Conservation (phyloP, 768 basidiomycete genomes). For the Mycena olivaceomarginata region DNA sequence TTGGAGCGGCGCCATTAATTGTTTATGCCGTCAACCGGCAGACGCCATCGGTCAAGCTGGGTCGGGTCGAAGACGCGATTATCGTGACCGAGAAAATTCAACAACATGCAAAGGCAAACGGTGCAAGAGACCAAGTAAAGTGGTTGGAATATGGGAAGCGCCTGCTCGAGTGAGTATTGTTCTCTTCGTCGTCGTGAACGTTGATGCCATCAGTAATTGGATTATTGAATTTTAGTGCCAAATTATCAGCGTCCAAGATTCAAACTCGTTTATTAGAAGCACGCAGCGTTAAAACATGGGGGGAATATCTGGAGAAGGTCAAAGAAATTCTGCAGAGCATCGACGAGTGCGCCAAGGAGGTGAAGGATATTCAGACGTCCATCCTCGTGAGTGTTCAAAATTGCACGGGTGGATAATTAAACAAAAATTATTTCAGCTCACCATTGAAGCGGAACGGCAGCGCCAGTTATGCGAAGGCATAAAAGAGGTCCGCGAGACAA, state of each 20-base stretch:
- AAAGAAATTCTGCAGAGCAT: constrained; percentile 6
- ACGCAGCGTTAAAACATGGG: neutral
- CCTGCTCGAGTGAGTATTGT: no score
- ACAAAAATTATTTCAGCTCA: neutral
- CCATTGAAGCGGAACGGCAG: constrained; percentile 1
- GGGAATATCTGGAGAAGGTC: neutral
- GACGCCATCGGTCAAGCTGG: no score
- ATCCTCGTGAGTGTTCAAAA: constrained; percentile 10
- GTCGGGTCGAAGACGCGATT: no score
- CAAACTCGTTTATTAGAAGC: neutral
- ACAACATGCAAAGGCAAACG: no score
- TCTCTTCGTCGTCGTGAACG: no score
- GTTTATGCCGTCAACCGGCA: no score
- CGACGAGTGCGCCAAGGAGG: constrained; percentile 9
- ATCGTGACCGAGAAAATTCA: no score
- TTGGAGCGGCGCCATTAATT: no score
- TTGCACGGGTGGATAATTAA: neutral
- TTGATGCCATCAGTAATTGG: no score
- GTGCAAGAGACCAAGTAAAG: no score
- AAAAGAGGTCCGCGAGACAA: neutral
- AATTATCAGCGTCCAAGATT: constrained; percentile 11
- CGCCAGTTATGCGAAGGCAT: neutral
- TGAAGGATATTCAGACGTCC: constrained; percentile 9
- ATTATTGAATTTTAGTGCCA: neutral
- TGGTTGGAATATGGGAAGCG: no score